phyloP scores from a whole-genome alignment of 306 rosid species.

The Castanea mollissima region DNA sequence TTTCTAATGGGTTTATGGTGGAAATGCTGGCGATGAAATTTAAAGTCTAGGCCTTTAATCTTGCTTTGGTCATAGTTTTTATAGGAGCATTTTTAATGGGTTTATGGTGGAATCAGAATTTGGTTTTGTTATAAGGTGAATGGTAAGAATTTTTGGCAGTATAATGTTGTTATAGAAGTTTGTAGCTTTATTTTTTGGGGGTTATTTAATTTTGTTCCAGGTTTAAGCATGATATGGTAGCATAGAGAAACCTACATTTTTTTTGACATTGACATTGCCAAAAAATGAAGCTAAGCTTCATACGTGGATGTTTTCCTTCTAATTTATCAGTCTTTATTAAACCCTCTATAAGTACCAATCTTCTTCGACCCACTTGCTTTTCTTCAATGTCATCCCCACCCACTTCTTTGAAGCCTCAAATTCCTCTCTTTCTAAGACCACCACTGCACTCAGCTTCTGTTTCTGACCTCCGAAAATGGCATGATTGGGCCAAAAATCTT shows the following conservation, averaged over 20 bases:
- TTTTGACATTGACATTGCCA: conserved; percentile 7
- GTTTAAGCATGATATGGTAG: not conserved
- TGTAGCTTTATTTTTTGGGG: not conserved
- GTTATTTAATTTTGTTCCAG: not conserved
- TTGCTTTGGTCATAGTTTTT: not conserved
- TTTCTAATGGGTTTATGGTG: too few relatives aligned
- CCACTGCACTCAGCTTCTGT: conserved; percentile 49
- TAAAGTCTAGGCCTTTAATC: not conserved
- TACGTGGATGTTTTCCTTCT: conserved; percentile 19
- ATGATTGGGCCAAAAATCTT: conserved; percentile 65
- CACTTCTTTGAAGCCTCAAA: conserved; percentile 41
- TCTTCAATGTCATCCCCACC: conserved; percentile 21
- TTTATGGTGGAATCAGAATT: not conserved
- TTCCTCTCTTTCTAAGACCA: conserved; percentile 68
- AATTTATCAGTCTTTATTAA: conserved; percentile 26
- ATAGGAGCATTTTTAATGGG: not conserved
- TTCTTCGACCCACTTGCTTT: conserved; percentile 32
- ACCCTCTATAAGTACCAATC: conserved; percentile 18
- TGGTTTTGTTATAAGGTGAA: not conserved
- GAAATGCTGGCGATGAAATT: too few relatives aligned
- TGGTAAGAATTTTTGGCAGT: not conserved
- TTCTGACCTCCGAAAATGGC: conserved; percentile 67
- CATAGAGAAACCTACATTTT: conserved; percentile 5
- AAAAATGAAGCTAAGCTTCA: conserved; percentile 52
- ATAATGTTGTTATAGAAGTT: not conserved